Evolutionary conservation across 2,329 filamentous ascomycete genomes (phyloP).

Genomic region (Dactylonectria macrodidyma): DNA sequence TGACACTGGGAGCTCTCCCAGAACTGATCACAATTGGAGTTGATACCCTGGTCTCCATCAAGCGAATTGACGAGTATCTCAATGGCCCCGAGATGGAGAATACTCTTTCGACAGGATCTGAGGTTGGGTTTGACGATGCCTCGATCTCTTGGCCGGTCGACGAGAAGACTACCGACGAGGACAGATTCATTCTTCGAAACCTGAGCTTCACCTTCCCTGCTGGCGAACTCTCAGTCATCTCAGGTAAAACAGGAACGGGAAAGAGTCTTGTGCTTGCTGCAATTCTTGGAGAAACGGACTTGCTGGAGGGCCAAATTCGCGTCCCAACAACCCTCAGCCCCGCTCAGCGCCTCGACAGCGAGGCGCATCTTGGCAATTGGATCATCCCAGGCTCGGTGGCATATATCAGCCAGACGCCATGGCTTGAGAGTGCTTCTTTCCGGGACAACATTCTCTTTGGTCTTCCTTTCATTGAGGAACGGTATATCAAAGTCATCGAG

Average conservation of each 20-base stretch:
- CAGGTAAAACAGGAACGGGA: conserved; percentile 83
- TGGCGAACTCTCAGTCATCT: conserved; percentile 80
- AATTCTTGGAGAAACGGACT: conserved; percentile 82
- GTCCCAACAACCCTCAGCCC: conserved; percentile 66
- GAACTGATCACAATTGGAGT: conserved; percentile 80
- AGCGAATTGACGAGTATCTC: conserved; percentile 81
- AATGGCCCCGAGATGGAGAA: conserved; percentile 74
- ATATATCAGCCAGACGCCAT: conserved; percentile 85
- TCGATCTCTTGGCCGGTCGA: conserved; percentile 83
- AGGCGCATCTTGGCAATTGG: conserved; percentile 77
- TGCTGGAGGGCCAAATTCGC: conserved; percentile 74
- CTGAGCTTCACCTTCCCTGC: conserved; percentile 77
- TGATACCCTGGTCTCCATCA: conserved; percentile 81
- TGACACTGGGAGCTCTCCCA: conserved; percentile 78
- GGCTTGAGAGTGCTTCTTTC: conserved; percentile 88
- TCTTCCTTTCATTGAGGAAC: conserved; percentile 76
- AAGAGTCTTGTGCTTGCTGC: conserved; percentile 83
- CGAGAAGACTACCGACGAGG: conserved; percentile 67
- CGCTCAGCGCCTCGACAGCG: conserved; percentile 71
- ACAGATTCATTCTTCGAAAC: conserved; percentile 76
- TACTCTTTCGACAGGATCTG: conserved; percentile 68
- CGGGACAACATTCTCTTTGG: conserved; percentile 86
- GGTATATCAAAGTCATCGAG: conserved; percentile 79
- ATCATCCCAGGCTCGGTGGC: conserved; percentile 79
- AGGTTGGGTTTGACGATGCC: conserved; percentile 76